phyloP scores from a whole-genome alignment of 192 early-diverging fungal genomes.

The Jimgerdemannia flammicorona region DNA sequence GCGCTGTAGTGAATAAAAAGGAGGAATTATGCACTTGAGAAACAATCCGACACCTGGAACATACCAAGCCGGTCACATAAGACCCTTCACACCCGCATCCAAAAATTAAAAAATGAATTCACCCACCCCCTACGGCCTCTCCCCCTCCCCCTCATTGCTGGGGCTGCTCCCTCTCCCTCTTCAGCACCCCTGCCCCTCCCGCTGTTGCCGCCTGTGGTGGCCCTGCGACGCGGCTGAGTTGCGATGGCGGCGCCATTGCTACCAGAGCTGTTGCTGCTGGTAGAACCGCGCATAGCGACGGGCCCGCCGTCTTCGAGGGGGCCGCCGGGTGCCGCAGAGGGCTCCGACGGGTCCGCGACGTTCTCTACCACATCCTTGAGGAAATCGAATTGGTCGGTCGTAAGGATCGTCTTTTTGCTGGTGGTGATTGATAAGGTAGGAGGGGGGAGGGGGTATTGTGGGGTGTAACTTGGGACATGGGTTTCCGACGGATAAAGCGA shows the following conservation, averaged over 20 bases:
- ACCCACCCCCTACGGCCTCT: neutral
- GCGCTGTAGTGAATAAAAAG: no score
- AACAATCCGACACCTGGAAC: no score
- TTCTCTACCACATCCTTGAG: slow-evolving; percentile 81
- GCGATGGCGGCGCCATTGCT: neutral
- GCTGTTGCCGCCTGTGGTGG: neutral
- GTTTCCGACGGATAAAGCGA: no score
- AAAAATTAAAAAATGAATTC: neutral
- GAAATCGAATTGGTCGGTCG: slow-evolving; percentile 92
- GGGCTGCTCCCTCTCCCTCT: neutral
- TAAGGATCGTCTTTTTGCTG: slow-evolving; percentile 77
- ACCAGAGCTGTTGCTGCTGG: neutral
- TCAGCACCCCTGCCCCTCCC: neutral
- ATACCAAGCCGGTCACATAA: neutral
- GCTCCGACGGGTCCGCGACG: slow-evolving; percentile 61
- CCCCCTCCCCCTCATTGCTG: neutral
- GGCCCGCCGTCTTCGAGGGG: no score
- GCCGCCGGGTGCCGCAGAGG: no score
- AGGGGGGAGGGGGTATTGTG: no score
- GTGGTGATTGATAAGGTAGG: no score
- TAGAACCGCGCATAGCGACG: neutral
- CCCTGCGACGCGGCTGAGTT: neutral
- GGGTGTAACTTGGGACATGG: no score
- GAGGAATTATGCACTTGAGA: no score
- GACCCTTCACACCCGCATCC: neutral